Base-by-base conservation (phyloP, 1,284 basidiomycete genomes). In the Malassezia restricta region DNA sequence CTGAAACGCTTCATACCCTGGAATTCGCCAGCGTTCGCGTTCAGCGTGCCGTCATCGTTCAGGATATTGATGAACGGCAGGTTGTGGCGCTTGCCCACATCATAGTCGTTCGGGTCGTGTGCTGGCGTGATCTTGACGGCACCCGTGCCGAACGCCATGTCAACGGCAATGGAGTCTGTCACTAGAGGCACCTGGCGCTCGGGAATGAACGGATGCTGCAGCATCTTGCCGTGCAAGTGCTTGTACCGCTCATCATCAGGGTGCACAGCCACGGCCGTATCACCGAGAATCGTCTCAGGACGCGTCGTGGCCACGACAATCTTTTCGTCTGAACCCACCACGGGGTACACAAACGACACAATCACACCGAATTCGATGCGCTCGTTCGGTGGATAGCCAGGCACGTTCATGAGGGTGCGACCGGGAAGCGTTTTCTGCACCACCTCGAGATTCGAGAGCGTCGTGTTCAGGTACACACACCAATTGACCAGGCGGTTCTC, bases 81-180 rank as follows among this genome's bases (percentile, higher is more conserved):
- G 9, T 85, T 82, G 75, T 98, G 89, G 41, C 92, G 78, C 68
- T 82, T 74, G 30, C 89, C 94, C 63, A 92, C 89, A 65, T 92
- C 89, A 75, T 94, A 98, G 80, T 98, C 92, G 73, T 94, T 94
- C 33, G 83, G 85, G 74, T 98, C 94, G 74, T 98, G 94, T 0
- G 92, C 94, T n/a, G 94, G 94, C 0, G 94, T 98, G 73, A 98
- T 98, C 78, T 99, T 98, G 55, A 98, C 92, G 5, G 92, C 94
- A 76, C 94, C 94, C 27, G 94, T 99, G 49, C 94, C 94, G 64
- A 98, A 96, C 37, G 81, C 80, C 84, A 90, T 95, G 74, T 98
- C 92, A 60, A 95, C 92, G 49, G 79, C 78, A 65, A 87, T 83
- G 38, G 79, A 76, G 71, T 98, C 94, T 39, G 83, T 80, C 54